Base-by-base conservation (phyloP, 2,329 filamentous ascomycete genomes). In the Alternaria longipes region DNA sequence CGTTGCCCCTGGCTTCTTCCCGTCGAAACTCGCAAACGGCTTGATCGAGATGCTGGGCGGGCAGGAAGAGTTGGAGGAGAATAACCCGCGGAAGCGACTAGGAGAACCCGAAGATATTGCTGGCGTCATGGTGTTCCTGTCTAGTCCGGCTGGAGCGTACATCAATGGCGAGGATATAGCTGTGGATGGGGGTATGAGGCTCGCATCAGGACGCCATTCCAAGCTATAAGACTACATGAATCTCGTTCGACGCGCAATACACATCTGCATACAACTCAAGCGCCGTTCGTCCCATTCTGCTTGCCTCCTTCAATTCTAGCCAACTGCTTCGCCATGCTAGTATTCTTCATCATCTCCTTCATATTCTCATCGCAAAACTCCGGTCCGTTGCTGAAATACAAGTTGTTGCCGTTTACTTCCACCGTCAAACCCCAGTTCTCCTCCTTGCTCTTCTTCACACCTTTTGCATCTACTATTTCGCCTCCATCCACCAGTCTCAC, bases 1-100 rank as follows among this genome's bases (percentile, higher is more conserved):
- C 4, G 72, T 81, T 22, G 75, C 78, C 2, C 79, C 79, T 4
- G 79, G 78, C 42, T 80, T 80, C 64, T 78, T 81, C 63, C 76
- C 76, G 1, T 77, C 75, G 5, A 78, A 79, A 50, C 61, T 79
- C 8, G 76, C 77, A 3, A 75, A 76, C 32, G 76, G 74, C 4
- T 62, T 80, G 50, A 80, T 81, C 41, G 75, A 79, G 18, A 70
- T 71, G 18, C 61, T 78, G 4, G 78, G 78, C 4, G 78, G 78
- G 12, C 77, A 80, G 3, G 80, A 86, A 70, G 83, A 72, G 45
- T 54, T 79, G 14, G 67, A 73, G 28, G 66, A 74, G 18, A 62
- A 51, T 14, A 78, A 77, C 52, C 77, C 77, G 0, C 63, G 76
- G 3, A 72, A 71, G 54, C 64, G 74, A 36, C 55, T 79, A 4